Evolutionary conservation across 108 stramenopile genomes (phyloP), one percentile per base, ranked within the genome.

Genomic region (Nitzschia sp.): DNA sequence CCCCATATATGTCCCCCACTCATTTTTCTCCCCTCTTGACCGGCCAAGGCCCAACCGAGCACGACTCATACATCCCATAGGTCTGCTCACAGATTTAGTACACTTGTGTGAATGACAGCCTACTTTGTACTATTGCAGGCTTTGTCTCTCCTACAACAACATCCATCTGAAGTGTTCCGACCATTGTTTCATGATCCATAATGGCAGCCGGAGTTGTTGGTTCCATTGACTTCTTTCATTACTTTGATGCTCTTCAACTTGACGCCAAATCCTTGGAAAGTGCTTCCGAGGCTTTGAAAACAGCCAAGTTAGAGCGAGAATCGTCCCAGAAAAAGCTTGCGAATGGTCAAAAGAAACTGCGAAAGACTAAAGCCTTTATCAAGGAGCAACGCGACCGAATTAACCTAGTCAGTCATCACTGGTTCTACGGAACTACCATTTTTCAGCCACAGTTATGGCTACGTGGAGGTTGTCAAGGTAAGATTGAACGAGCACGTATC

Each of bases 361-460:
- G 51, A 38, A 20, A n/a, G 15, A 56, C 41, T 1, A 19, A 54
- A 25, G 56, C 68, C 10, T 50, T 57, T 22, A 69, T 69, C 68
- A 69, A 57, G 68, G 68, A 69, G 41, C 57, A 69, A 59, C 57
- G 14, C 38, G 57, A 69, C 10, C 41, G 68, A 38, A 69, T 69
- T 20, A 25, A 44, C 1, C 57, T 69, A 7, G 43, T 69, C 9
- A 48, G 24, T 7, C 57, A 20, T 7, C 68, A 69, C 54, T 69
- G 68, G 68, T 69, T 69, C 57, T 69, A 59, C 21, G 68, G 68
- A 10, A 58, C 68, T 0, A 69, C 68, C 2, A 19, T 69, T 5
- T 38, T 59, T 29, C 68, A 69, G 42, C 68, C 68, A 37, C 68
- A 69, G 25, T 34, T 69, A 1, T 69, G 68, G 68, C 39, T 57